A percentile compares a stretch with the other conserved stretches of the same genome.
Conservation (phyloP, 2,329 filamentous ascomycete genomes). For the Aspergillus sp. region DNA sequence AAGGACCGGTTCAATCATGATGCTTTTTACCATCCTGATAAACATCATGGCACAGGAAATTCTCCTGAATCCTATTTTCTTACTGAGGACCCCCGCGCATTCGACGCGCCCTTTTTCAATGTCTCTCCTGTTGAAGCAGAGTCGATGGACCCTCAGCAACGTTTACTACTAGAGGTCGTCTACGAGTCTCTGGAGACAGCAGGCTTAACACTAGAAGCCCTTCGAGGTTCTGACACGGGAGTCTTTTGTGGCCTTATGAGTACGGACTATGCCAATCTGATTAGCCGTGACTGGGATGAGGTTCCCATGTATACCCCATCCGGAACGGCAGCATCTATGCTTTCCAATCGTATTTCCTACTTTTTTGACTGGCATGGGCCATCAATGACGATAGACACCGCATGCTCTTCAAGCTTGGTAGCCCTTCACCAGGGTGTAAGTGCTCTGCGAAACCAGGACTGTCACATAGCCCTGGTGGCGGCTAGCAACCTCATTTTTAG, state of each 20-base stretch:
- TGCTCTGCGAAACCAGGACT: constrained; percentile 32
- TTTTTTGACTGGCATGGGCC: constrained; percentile 42
- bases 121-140: constrained; percentile 34
- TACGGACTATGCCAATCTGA: constrained; percentile 29
- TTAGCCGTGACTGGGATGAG: constrained; percentile 25
- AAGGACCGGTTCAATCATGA: constrained; percentile 25
- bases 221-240: constrained; percentile 29
- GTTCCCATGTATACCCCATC: constrained; percentile 31
- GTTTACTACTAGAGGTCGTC: constrained; percentile 29
- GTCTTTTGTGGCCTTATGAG: constrained; percentile 33
- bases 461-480: constrained; percentile 25
- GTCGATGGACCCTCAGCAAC: constrained; percentile 32
- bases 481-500: constrained; percentile 32
- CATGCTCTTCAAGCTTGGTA: constrained; percentile 48
- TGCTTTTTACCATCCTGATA: constrained; percentile 28
- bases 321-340: constrained; percentile 40
- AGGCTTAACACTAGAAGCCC: constrained; percentile 25
- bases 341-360: constrained; percentile 45
- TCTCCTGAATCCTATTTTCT: constrained; percentile 29
- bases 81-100: constrained; percentile 25
- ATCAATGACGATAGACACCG: constrained; percentile 50
- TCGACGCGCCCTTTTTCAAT: constrained; percentile 32
- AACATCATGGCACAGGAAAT: constrained; percentile 30
- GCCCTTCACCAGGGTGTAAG: constrained; percentile 40
- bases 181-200: constrained; percentile 29